phyloP scores from a whole-genome alignment of 202 grass and related monocot species.

The Panicum hallii region DNA sequence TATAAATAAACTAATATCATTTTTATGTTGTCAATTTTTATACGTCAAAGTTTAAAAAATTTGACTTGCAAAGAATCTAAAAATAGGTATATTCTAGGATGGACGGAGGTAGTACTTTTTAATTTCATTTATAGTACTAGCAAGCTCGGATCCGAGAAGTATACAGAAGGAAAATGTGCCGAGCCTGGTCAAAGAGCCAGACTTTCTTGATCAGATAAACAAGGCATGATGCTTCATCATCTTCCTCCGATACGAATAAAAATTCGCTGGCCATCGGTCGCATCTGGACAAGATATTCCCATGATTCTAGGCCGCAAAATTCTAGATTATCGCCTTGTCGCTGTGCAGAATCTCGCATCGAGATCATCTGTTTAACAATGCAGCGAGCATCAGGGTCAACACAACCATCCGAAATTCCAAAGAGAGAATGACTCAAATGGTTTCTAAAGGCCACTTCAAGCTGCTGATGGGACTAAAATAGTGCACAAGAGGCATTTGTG shows the following conservation, averaged over 20 bases:
- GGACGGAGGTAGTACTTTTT: background rate
- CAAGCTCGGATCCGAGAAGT: background rate
- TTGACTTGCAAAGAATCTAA: too few species aligned
- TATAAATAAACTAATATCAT: too few species aligned
- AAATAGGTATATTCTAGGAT: too few species aligned
- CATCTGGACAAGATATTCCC: conserved; percentile 50
- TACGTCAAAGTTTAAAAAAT: too few species aligned
- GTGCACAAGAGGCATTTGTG: conserved; percentile 37
- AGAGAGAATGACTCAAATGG: conserved; percentile 36
- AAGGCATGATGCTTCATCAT: background rate
- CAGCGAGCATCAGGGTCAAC: conserved; percentile 23
- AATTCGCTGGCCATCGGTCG: conserved; percentile 2
- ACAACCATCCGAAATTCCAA: conserved; percentile 5
- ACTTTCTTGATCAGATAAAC: conserved; percentile 35
- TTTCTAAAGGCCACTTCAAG: conserved; percentile 35
- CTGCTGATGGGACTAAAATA: conserved; percentile 26
- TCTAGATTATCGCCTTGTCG: conserved; percentile 49
- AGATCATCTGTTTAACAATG: conserved; percentile 46
- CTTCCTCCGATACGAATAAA: background rate
- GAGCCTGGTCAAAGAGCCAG: conserved; percentile 33
- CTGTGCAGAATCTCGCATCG: conserved; percentile 52
- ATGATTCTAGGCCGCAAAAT: conserved; percentile 42
- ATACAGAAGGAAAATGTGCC: conserved; percentile 8
- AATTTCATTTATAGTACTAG: background rate
- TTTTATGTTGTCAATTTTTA: too few species aligned